Evolutionary conservation across 768 basidiomycete species (phyloP).

Genomic region (Gautieria morchelliformis): DNA sequence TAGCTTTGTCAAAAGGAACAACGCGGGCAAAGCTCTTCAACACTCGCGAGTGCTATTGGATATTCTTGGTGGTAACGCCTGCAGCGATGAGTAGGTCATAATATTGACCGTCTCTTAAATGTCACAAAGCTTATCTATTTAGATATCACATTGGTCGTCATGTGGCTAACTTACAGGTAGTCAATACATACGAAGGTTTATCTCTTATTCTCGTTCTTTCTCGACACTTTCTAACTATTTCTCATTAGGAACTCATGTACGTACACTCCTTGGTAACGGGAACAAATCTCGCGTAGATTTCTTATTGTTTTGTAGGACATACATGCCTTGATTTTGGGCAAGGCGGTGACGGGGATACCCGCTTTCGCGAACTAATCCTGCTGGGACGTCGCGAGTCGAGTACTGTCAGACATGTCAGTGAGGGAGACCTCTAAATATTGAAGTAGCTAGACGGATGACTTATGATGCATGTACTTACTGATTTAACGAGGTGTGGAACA

Average conservation of each 20-base stretch:
- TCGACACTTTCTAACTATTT: neutral
- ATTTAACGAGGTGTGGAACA: no score
- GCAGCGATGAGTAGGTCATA: conserved; percentile 72
- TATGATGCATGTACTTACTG: no score
- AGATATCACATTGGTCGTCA: conserved; percentile 94
- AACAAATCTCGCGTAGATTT: neutral
- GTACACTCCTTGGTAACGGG: conserved; percentile 25
- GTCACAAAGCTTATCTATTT: neutral
- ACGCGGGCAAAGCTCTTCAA: conserved; percentile 86
- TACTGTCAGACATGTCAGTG: no score
- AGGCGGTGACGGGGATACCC: conserved; percentile 80
- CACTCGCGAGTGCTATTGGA: conserved; percentile 78
- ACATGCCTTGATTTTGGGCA: conserved; percentile 87
- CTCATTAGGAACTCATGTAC: conserved; percentile 39
- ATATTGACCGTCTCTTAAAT: neutral
- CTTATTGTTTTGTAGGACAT: conserved; percentile 49
- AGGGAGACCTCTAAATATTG: no score
- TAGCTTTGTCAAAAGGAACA: conserved; percentile 90
- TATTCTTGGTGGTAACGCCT: conserved; percentile 90
- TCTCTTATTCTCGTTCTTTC: neutral
- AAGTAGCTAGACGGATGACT: no score
- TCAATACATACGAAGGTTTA: conserved; percentile 87
- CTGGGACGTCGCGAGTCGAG: no score
- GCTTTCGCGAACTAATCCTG: conserved; percentile 60
- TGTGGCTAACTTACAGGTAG: conserved; percentile 90